phyloP scores from a whole-genome alignment of 768 basidiomycete species.

The Grammothele lineata region DNA sequence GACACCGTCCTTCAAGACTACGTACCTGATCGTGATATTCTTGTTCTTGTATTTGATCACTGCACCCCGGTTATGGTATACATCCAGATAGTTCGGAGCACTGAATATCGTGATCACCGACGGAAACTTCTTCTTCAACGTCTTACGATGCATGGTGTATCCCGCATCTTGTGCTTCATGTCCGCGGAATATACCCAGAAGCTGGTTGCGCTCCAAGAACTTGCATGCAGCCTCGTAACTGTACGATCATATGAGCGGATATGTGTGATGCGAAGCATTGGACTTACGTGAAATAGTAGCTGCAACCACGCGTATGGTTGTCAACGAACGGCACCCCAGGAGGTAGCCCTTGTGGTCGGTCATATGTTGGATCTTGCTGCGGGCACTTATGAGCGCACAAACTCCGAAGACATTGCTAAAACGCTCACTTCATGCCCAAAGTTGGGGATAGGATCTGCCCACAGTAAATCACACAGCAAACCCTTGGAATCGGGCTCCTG shows the following conservation, averaged over 20 bases:
- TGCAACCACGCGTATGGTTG: slow-evolving; percentile 87
- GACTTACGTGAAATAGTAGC: slow-evolving; percentile 83
- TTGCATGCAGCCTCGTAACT: slow-evolving; percentile 87
- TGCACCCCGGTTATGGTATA: slow-evolving; percentile 94
- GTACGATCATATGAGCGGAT: background rate
- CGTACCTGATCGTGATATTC: slow-evolving; percentile 81
- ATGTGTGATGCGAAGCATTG: background rate
- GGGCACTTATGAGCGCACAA: background rate
- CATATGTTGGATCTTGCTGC: slow-evolving; percentile 18
- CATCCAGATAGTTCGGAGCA: slow-evolving; percentile 94
- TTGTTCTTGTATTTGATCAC: slow-evolving; percentile 97
- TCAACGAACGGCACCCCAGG: slow-evolving; percentile 64
- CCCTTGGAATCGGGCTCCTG: slow-evolving; percentile 91
- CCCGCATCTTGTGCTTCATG: slow-evolving; percentile 98
- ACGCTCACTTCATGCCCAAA: slow-evolving; percentile 79
- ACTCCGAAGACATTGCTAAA: background rate
- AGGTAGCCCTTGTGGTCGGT: slow-evolving; percentile 38
- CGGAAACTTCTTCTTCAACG: slow-evolving; percentile 91
- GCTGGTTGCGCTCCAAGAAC: slow-evolving; percentile 87
- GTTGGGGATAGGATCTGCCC: slow-evolving; percentile 90
- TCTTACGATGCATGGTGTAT: slow-evolving; percentile 93
- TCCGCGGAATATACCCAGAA: slow-evolving; percentile 92
- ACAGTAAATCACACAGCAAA: slow-evolving; percentile 89
- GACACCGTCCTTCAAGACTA: too few species aligned
- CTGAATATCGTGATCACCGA: slow-evolving; percentile 98